Evolutionary conservation across 2,329 filamentous ascomycete species (phyloP).

Genomic region (Fusarium lateritium): DNA sequence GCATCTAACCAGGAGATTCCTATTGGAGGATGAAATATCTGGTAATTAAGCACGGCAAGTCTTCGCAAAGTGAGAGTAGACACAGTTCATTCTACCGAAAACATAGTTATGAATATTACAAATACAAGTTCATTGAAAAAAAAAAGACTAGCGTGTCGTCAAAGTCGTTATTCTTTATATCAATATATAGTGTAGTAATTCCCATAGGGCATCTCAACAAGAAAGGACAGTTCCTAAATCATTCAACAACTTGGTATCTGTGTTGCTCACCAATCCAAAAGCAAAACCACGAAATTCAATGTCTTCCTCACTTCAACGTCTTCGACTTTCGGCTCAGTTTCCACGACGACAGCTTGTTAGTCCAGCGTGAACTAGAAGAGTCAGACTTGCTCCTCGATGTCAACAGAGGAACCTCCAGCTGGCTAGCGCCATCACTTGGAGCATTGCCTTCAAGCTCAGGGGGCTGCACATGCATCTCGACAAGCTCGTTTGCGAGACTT

Average conservation of each 20-base stretch:
- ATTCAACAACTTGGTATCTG: conserved; percentile 1
- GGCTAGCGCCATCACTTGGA: background rate
- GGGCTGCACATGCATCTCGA: conserved; percentile 35
- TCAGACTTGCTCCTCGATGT: conserved; percentile 23
- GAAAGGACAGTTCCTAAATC: background rate
- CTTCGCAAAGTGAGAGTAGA: too few relatives aligned
- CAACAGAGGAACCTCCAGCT: conserved; percentile 18
- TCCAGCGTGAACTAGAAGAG: conserved; percentile 30
- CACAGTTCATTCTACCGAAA: too few relatives aligned
- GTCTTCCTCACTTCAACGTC: conserved; percentile 22
- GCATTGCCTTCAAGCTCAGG: conserved; percentile 40
- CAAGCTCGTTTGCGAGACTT: background rate
- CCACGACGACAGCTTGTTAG: conserved; percentile 40
- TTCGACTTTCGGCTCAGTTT: conserved; percentile 43
- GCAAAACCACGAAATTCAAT: background rate
- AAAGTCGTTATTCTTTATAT: background rate
- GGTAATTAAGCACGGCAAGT: too few relatives aligned
- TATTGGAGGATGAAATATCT: background rate
- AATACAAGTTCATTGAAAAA: too few relatives aligned
- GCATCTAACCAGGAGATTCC: background rate
- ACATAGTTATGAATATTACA: too few relatives aligned
- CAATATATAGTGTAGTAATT: background rate
- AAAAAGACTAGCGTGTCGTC: too few relatives aligned
- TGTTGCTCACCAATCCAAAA: background rate
- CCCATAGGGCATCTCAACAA: background rate